These are phyloP conservation scores for Elymus sibiricus DNA, from an alignment of 176 grass and related monocot species.

Conservation along the genomic window DNA sequence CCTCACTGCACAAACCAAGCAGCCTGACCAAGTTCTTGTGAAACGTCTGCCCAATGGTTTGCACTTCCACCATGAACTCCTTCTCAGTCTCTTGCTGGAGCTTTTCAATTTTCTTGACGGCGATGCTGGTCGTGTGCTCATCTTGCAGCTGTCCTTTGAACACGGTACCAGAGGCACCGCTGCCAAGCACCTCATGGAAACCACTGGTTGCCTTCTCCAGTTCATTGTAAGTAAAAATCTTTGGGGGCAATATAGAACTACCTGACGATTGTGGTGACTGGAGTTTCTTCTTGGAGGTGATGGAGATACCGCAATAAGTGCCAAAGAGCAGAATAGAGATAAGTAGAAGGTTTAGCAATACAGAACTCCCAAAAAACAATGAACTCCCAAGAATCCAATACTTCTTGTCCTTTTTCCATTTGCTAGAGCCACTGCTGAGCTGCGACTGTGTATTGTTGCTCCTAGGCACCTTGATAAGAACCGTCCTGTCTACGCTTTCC, in stretches of 20 bases:
- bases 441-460: not conserved
- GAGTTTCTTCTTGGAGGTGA: not conserved
- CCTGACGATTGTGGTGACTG: not conserved
- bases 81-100: constrained; percentile 1
- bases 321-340: constrained; percentile 8
- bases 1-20: constrained; percentile 15
- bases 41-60: constrained; percentile 16
- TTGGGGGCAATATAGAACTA: not conserved
- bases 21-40: constrained; percentile 18
- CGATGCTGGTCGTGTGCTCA: not conserved
- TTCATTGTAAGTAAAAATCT: constrained; percentile 32
- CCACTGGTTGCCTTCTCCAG: constrained; percentile 32
- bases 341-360: constrained; percentile 1
- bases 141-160: constrained; percentile 32
- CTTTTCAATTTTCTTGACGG: constrained; percentile 13
- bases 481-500: not conserved
- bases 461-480: constrained; percentile 15
- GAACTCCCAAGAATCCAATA: constrained; percentile 17
- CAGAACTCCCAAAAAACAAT: constrained; percentile 11
- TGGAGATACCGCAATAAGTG: not conserved
- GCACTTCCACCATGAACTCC: constrained; percentile 24
- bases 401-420: not conserved
- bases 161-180: constrained; percentile 34
- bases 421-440: not conserved
- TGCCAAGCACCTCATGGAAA: constrained; percentile 35